Base-by-base conservation (phyloP, 768 basidiomycete genomes). In the Amanita subjunquillea region DNA sequence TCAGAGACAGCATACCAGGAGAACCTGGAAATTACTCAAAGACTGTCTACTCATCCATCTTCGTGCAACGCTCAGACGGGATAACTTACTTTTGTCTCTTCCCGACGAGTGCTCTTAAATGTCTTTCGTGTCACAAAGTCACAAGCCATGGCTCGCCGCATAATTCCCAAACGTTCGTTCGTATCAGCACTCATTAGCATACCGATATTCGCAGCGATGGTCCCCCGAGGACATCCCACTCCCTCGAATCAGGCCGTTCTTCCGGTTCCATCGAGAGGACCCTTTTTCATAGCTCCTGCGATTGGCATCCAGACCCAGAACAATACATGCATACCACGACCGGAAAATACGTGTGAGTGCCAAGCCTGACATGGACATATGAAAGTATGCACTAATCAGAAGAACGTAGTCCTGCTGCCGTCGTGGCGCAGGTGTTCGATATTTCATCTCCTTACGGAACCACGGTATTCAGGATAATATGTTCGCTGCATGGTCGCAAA, bases 251-350 rank as follows among this genome's bases (percentile, higher is more conserved):
- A 67, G 54, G 63, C 69, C 13, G 46, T 59, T 6, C 65, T 78
- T 30, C 59, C 67, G 5, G 57, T 62, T 6, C 74, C 74, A 9
- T 62, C 60, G 8, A 57, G 54, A 22, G 51, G 65, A 6, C 67
- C 67, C 2, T 69, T 65, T 7, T 75, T 67, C 53, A 67, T 79
- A 43, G 61, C 70, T 5, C 65, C 79, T 23, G 76, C 68, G 13
- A 67, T 78, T 49, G 75, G 78, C 23, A 68, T 72, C 34, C 79
- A 80, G 61, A 68, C 72, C 34, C 79, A 80, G 61, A 80, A 80
- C 58, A 81, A 80, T 57, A 79, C 76, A 23, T 81, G 80, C 59
- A 56, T 20, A 51, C 57, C 9, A 64, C 69, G 42, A 76, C 68
- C 52, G 69, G 67, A 56, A 38, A 17, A 25, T 77, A 69, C 59